Base-by-base conservation (phyloP, 2,329 filamentous ascomycete genomes). In the Alternaria longipes region DNA sequence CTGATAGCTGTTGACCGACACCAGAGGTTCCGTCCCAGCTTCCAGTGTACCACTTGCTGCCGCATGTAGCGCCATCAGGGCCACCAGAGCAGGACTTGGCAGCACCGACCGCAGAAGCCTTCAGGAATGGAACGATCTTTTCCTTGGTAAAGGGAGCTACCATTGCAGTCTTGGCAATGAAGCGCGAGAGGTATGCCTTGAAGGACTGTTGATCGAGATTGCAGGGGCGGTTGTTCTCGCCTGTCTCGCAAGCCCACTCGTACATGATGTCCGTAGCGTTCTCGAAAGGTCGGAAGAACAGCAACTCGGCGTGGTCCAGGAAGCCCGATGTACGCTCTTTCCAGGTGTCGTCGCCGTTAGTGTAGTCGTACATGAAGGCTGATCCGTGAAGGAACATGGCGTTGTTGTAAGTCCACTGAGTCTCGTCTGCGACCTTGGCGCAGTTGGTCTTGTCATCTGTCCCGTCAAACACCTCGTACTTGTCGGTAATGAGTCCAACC, bases 121-220 rank as follows among this genome's bases (percentile, higher is more conserved):
- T 72, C 28, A 84, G 72, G 47, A 79, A 75, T 12, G 75, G 77
- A 51, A 68, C 73, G 44, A 84, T 77, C 12, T 69, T 69, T 26
- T 74, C 68, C 42, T 72, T 73, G 32, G 81, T 81, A 55, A 77
- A 80, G 3, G 83, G 82, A 14, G 80, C 80, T 51, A 84, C 62
- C 28, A 80, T 65, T 4, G 81, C 78, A 7, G 81, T 78, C 62
- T 83, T 83, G 16, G 77, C 76, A 58, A 84, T 74, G 87, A 89
- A 93, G 45, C 91, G 88, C 26, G 87, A 79, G 26, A 92, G 82
- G 76, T 92, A 93, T 11, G 89, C 90, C 80, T 93, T 93, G 86
- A 93, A 93, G 49, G 85, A 88, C 70, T 85, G 85, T 80, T 93
- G 90, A 76, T 93, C 90, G 64, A 84, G 84, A 79, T 92, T 86